Base-by-base conservation (phyloP, 2,329 filamentous ascomycete genomes). In the Aspergillus sp. region DNA sequence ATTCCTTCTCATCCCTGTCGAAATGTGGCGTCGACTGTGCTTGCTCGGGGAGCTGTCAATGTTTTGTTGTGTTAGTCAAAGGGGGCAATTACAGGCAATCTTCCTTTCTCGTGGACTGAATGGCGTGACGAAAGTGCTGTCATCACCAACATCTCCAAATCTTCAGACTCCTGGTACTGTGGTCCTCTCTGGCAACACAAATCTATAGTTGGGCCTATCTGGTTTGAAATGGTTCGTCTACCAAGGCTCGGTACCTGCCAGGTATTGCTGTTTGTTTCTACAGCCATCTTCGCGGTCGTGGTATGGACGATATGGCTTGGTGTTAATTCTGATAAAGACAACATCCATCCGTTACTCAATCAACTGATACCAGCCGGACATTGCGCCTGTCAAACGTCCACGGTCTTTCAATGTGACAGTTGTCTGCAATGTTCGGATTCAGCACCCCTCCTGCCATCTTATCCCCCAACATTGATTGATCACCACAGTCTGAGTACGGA, bases 361-460 rank as follows among this genome's bases (percentile, higher is more conserved):
- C 63, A 65, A 29, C 50, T 64, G 29, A 64, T 65, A 19, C 63
- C 63, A 29, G 63, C 60, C 1, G 63, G 63, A 9, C 60, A 65
- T 25, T 64, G 63, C 42, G 50, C 60, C 11, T 65, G 63, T 44
- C 23, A 58, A 41, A 41, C 55, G 6, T 54, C 62, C 10, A 56
- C 58, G 11, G 53, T 47, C 1, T 66, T 64, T 51, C 56, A 64
- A 36, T 66, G 63, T 45, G 45, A 54, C 2, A 58, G 48, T 34
- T 60, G 61, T 32, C 45, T 63, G 2, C 38, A 21, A 5, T 53
- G 50, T 14, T 11, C 50, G 20, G 21, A 43, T 13, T 14, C 3
- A 3, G 9, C 36, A 25, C 32, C 32, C 32, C 32, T 34, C 32
- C 32, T 34, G 32, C 32, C 32, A 34, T 34, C 32, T 34, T 34